These are phyloP conservation scores for Cutaneotrichosporon curvatum DNA, from an alignment of 1,284 basidiomycete genomes.

Conservation along the genomic window DNA sequence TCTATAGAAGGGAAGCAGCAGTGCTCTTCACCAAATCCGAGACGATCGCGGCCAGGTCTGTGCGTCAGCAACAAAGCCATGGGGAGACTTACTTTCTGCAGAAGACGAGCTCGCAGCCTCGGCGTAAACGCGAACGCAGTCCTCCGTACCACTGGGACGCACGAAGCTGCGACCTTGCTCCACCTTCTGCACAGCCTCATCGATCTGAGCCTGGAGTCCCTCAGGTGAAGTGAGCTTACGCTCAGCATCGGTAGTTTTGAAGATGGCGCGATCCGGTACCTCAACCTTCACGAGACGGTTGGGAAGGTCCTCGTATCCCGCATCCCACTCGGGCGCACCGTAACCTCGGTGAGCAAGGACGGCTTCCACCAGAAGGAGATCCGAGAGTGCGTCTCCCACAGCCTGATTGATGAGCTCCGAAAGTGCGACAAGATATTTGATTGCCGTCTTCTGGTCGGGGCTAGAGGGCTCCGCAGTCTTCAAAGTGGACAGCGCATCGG, in stretches of 20 bases:
- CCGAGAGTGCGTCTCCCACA: slow-evolving; percentile 93
- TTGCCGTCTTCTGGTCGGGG: slow-evolving; percentile 69
- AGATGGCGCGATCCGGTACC: slow-evolving; percentile 73
- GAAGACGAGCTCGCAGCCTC: slow-evolving; percentile 71
- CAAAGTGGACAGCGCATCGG: slow-evolving; percentile 58
- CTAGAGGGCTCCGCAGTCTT: slow-evolving; percentile 62
- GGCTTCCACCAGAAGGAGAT: slow-evolving; percentile 91
- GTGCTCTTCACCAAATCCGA: slow-evolving; percentile 28
- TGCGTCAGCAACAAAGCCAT: slow-evolving; percentile 5
- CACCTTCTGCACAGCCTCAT: slow-evolving; percentile 72
- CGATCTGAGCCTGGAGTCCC: slow-evolving; percentile 78
- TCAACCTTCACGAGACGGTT: slow-evolving; percentile 95
- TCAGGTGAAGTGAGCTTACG: slow-evolving; percentile 71
- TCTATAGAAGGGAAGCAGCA: no score
- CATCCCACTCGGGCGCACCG: slow-evolving; percentile 83
- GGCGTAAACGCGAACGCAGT: slow-evolving; percentile 96
- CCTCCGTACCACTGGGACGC: slow-evolving; percentile 94
- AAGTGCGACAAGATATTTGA: slow-evolving; percentile 68
- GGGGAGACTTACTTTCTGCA: slow-evolving; percentile 60
- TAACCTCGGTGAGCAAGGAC: slow-evolving; percentile 84
- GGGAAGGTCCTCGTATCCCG: slow-evolving; percentile 85
- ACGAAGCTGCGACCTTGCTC: slow-evolving; percentile 87
- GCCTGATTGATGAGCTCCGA: slow-evolving; percentile 93
- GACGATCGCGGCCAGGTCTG: slow-evolving; percentile 24
- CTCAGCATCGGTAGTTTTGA: slow-evolving; percentile 92